These are phyloP conservation scores for Craspedostauros australis DNA, from an alignment of 108 stramenopile genomes.

Conservation along the genomic window DNA sequence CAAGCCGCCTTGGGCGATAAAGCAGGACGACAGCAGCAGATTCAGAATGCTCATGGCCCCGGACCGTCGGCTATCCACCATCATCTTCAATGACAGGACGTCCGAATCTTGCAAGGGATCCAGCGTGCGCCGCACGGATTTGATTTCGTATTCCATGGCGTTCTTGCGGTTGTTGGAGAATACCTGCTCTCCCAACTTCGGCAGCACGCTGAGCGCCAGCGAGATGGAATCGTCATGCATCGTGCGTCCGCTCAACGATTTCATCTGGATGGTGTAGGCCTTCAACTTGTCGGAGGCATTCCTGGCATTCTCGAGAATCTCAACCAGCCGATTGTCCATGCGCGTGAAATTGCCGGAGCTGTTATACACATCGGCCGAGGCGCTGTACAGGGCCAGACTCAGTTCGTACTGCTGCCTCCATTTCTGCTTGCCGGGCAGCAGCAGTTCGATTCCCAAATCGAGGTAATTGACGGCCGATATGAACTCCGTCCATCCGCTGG, in stretches of 20 bases:
- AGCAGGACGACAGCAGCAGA: not conserved
- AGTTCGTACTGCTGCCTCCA: not conserved
- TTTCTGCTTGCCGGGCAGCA: not conserved
- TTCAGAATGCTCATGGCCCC: not conserved
- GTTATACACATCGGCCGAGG: not conserved
- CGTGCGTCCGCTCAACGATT: too few species aligned
- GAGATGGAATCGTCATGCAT: too few species aligned
- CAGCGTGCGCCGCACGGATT: too few species aligned
- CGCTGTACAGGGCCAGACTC: constrained; percentile 3
- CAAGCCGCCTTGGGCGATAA: not conserved
- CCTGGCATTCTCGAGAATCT: not conserved
- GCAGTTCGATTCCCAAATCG: not conserved
- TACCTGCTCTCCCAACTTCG: too few species aligned
- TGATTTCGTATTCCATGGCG: too few species aligned
- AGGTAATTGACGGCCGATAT: not conserved
- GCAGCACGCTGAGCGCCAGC: too few species aligned
- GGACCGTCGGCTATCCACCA: not conserved
- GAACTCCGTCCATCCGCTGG: not conserved
- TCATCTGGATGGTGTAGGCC: not conserved
- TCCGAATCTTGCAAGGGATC: too few species aligned
- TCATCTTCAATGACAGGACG: not conserved
- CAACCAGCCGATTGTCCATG: constrained; percentile 1
- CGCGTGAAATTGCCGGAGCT: not conserved
- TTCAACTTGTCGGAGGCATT: not conserved
- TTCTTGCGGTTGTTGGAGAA: too few species aligned